Evolutionary conservation across 306 rosid species (phyloP).

Genomic region (Cucumis hystrix): DNA sequence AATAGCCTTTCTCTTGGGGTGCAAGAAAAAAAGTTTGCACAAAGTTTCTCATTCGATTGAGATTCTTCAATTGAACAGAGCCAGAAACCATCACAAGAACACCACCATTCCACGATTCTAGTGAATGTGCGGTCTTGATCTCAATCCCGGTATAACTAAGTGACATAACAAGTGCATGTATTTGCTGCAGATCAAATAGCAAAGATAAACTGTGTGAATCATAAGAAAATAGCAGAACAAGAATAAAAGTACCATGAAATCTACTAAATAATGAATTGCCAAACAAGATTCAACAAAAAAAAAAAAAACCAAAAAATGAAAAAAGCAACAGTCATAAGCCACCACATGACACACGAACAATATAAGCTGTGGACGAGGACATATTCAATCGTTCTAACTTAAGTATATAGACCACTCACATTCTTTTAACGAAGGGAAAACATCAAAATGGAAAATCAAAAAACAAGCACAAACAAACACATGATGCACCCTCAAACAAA

Average conservation of each 20-base stretch:
- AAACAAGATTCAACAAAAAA: neutral
- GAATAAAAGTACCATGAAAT: neutral
- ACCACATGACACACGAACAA: neutral
- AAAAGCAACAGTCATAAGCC: neutral
- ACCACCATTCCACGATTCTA: conserved; percentile 95
- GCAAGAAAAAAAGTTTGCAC: conserved; percentile 93
- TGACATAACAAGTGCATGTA: conserved; percentile 79
- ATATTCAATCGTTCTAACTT: neutral
- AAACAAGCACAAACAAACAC: neutral
- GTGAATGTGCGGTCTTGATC: conserved; percentile 69
- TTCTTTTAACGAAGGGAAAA: neutral
- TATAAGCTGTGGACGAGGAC: neutral
- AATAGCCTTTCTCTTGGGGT: conserved; percentile 89
- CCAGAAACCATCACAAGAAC: conserved; percentile 92
- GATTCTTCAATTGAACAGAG: conserved; percentile 61
- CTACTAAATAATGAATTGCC: neutral
- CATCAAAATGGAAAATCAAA: neutral
- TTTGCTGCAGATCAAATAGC: conserved; percentile 58
- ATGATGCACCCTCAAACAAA: neutral
- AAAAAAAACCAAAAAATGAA: no score
- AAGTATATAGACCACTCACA: neutral
- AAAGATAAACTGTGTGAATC: neutral
- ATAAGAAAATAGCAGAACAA: neutral
- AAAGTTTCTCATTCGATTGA: conserved; percentile 60
- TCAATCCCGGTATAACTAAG: conserved; percentile 69